Evolutionary conservation across 805 yeast genomes (phyloP).

Genomic region (Candida coleopterorum): DNA sequence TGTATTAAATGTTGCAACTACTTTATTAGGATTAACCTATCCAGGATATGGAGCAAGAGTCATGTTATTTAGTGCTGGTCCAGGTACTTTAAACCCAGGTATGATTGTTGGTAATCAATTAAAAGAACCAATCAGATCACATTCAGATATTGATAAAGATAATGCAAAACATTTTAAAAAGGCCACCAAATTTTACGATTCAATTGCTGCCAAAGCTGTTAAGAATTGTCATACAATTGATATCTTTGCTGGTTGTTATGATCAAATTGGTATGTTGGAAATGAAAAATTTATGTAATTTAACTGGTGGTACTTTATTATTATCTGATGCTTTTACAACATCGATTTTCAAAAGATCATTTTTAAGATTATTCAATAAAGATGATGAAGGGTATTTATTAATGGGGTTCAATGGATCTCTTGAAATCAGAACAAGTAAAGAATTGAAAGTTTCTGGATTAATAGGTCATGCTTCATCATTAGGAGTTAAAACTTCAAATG

Average conservation of each 20-base stretch:
- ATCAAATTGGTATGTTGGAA: conserved; percentile 91
- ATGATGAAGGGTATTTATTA: conserved; percentile 77
- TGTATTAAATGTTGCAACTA: conserved; percentile 80
- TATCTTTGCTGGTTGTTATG: conserved; percentile 92
- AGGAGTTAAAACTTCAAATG: conserved; percentile 62
- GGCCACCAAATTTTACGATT: conserved; percentile 77
- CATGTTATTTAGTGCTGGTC: conserved; percentile 89
- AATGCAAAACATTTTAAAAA: conserved; percentile 80
- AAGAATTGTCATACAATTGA: conserved; percentile 81
- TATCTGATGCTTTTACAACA: conserved; percentile 91
- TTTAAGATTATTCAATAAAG: conserved; percentile 81
- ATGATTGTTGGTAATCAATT: conserved; percentile 85
- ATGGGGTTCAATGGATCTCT: conserved; percentile 89
- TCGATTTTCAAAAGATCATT: conserved; percentile 91
- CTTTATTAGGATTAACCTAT: conserved; percentile 75
- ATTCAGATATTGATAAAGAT: conserved; percentile 92
- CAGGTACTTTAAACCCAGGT: conserved; percentile 94
- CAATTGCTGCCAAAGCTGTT: conserved; percentile 61
- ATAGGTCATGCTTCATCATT: conserved; percentile 88
- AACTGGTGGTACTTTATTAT: conserved; percentile 86
- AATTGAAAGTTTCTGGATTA: conserved; percentile 84
- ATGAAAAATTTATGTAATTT: conserved; percentile 81
- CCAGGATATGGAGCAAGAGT: conserved; percentile 86
- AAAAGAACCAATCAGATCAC: conserved; percentile 96
- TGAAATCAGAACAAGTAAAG: conserved; percentile 82